Conservation (phyloP, 441 rosid genomes). For the Eutrema salsugineum region DNA sequence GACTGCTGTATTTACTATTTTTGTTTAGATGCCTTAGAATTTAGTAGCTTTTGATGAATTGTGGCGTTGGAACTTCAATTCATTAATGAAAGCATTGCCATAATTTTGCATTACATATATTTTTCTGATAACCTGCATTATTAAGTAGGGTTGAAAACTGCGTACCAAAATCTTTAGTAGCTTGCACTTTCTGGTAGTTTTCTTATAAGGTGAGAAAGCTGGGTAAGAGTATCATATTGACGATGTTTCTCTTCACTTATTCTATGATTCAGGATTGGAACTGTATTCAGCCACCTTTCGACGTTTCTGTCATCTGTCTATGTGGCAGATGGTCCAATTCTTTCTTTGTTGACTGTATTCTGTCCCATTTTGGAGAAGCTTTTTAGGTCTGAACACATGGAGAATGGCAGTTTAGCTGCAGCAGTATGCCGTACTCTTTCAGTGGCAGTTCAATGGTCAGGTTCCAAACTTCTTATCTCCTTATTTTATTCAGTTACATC, state of each 20-base stretch:
- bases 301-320: constrained; percentile 46
- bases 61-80: not conserved
- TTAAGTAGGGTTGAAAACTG: not conserved
- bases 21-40: not conserved
- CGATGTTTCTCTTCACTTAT: constrained; percentile 5
- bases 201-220: constrained; percentile 2
- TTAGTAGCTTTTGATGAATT: not conserved
- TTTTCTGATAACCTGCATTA: not conserved
- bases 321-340: constrained; percentile 65
- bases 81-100: not conserved
- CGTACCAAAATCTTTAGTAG: not conserved
- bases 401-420: constrained; percentile 69
- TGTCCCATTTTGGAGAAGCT: constrained; percentile 96
- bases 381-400: constrained; percentile 83
- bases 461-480: constrained; percentile 37
- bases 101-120: not conserved
- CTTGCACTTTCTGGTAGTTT: not conserved
- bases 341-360: constrained; percentile 62
- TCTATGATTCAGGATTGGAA: constrained; percentile 68
- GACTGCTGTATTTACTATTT: too few species aligned
- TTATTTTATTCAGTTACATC: not conserved
- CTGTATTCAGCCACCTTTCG: constrained; percentile 78
- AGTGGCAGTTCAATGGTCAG: constrained; percentile 85
- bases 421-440: constrained; percentile 97
- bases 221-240: constrained; percentile 7